Evolutionary conservation across 257 asterid species (phyloP), one percentile per base, ranked within the genome.

Genomic region (Jacaranda copaia): DNA sequence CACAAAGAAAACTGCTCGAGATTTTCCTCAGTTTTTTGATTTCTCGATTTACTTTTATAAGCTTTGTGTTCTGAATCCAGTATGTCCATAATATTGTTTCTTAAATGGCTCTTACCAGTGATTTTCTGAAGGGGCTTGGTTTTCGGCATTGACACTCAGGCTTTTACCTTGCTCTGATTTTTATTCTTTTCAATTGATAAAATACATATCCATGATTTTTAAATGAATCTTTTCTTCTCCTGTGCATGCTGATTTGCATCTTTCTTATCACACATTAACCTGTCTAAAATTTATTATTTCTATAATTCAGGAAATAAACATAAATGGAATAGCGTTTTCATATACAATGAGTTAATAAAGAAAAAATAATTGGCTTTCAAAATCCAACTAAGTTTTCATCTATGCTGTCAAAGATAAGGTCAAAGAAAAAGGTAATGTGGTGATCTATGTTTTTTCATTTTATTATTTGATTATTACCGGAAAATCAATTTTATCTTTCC

Each of bases 401-500:
- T 59, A 49, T 20, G 35, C 19, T 49, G 48, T 65, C 58, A 32
- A 55, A 45, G 36, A 51, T 39, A 38, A 25, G 40, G 38, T 38
- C 16, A 64, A 72, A 0, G 39, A 20, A 39, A 40, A 45, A 49
- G 52, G 40, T 5, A 15, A 45, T 59, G 40, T 49, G 68, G 42
- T 52, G 18, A n/a, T 73, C 35, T 35, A 7, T 72, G 8, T n/a
- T 45, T 74, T 16, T 64, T 57, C 63, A 4, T 36, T 45, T 48
- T 76, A 5, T 13, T 53, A 19, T 80, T 67, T 32, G 40, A 65
- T 73, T 76, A 65, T 67, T 67, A 43, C 42, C 55, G 63, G 76
- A 76, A 72, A 76, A 8, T 20, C 19, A 13, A 60, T 13, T 73
- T 77, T 6, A 75, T 60, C 19, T 76, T 76, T 70, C 45, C 74